Conservation (phyloP, 2,329 filamentous ascomycete genomes). For the Penicillium sp. region DNA sequence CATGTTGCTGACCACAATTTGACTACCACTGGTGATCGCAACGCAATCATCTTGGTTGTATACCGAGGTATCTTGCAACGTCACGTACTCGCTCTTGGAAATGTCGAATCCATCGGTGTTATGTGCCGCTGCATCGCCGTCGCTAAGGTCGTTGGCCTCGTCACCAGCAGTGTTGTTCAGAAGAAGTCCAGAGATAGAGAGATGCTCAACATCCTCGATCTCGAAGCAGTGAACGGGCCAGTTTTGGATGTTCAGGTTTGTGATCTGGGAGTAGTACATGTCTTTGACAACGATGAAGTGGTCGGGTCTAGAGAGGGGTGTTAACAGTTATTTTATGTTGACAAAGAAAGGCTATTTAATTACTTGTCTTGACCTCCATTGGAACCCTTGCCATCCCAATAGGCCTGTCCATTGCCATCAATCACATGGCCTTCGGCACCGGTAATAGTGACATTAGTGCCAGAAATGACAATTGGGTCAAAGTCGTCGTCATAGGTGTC, state of each 20-base stretch:
- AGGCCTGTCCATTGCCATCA: slow-evolving; percentile 53
- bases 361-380: slow-evolving; percentile 60
- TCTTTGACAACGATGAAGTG: slow-evolving; percentile 11
- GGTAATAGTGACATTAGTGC: slow-evolving; percentile 52
- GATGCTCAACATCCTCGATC: slow-evolving; percentile 40
- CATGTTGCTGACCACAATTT: slow-evolving; percentile 39
- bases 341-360: slow-evolving; percentile 61
- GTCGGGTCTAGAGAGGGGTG: slow-evolving; percentile 20
- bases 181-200: slow-evolving; percentile 50
- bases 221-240: slow-evolving; percentile 34
- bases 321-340: slow-evolving; percentile 20
- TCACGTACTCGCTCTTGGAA: slow-evolving; percentile 46
- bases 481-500: slow-evolving; percentile 45
- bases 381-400: slow-evolving; percentile 59
- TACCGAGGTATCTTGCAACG: slow-evolving; percentile 51
- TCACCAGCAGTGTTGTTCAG: slow-evolving; percentile 59
- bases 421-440: slow-evolving; percentile 52
- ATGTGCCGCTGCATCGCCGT: slow-evolving; percentile 30
- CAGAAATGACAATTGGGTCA: slow-evolving; percentile 60
- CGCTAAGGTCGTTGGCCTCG: slow-evolving; percentile 12
- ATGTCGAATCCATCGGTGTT: slow-evolving; percentile 62
- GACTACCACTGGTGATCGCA: slow-evolving; percentile 28
- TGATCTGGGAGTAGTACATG: slow-evolving; percentile 23
- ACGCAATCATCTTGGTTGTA: slow-evolving; percentile 62
- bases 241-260: slow-evolving; percentile 28